phyloP scores from a whole-genome alignment of 345 rosid genomes.

The Pseudoturritis turrita region DNA sequence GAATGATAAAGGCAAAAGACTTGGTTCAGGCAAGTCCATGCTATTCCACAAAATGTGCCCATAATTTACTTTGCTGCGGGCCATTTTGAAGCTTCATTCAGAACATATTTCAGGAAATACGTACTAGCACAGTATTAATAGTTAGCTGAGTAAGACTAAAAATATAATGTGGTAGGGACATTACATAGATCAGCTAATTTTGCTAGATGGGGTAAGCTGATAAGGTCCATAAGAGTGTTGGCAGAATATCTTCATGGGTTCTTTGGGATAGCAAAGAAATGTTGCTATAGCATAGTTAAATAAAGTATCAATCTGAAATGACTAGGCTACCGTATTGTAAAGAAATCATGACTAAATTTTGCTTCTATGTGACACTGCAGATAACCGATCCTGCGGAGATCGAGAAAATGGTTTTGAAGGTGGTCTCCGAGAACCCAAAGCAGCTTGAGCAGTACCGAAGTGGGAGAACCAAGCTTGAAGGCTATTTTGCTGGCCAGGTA shows the following conservation, averaged over 20 bases:
- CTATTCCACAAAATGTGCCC: not conserved
- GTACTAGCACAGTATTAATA: not conserved
- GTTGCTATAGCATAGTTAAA: no score
- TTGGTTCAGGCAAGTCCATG: constrained; percentile 78
- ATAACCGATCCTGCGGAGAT: constrained; percentile 76
- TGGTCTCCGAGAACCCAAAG: constrained; percentile 69
- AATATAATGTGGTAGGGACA: not conserved
- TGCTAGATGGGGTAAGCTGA: not conserved
- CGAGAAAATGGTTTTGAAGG: constrained; percentile 72
- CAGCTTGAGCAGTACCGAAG: constrained; percentile 82
- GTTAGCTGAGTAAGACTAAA: not conserved
- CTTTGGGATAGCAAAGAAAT: no score
- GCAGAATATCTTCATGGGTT: no score
- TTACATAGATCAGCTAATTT: not conserved
- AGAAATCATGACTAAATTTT: not conserved
- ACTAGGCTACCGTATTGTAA: not conserved
- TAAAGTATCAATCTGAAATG: not conserved
- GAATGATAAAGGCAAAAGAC: constrained; percentile 73
- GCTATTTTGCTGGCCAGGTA: constrained; percentile 95
- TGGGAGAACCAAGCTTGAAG: constrained; percentile 85
- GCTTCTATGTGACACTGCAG: constrained; percentile 37
- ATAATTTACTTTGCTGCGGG: not conserved
- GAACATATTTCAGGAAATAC: not conserved
- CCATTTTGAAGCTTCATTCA: not conserved
- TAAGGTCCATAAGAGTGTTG: not conserved